phyloP scores from a whole-genome alignment of 306 rosid genomes.

The Glycine tomentella region DNA sequence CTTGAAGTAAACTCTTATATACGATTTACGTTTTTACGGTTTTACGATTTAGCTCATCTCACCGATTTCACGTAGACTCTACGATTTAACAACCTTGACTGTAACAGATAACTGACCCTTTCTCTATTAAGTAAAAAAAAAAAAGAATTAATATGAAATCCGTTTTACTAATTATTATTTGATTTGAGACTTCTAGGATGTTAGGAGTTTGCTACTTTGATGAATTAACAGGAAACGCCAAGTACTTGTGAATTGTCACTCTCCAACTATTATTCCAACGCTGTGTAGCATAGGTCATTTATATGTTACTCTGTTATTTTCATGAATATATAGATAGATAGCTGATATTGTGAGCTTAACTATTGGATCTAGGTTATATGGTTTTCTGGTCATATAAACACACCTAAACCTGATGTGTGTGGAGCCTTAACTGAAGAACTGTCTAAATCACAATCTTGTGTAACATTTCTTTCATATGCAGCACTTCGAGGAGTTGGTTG shows the following conservation, averaged over 20 bases:
- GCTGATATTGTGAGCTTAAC: constrained; percentile 3
- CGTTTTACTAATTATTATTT: background rate
- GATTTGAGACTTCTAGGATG: background rate
- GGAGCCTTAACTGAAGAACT: background rate
- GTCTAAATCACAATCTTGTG: background rate
- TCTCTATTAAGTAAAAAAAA: background rate
- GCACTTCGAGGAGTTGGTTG: constrained; percentile 79
- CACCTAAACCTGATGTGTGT: background rate
- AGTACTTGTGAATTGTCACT: constrained; percentile 10
- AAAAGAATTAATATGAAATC: background rate
- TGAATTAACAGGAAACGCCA: background rate
- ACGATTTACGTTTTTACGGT: too few relatives aligned
- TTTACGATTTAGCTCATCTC: too few relatives aligned
- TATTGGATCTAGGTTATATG: background rate
- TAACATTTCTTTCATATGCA: constrained; percentile 51
- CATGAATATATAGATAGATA: background rate
- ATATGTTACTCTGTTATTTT: background rate
- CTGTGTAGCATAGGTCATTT: background rate
- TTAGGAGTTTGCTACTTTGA: background rate
- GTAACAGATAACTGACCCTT: background rate
- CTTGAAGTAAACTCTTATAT: too few relatives aligned
- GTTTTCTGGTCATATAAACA: background rate
- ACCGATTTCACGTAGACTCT: too few relatives aligned
- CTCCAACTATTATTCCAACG: background rate
- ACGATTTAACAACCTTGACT: too few relatives aligned